Evolutionary conservation across 768 basidiomycete species (phyloP).

Genomic region (Boletus fagicola): DNA sequence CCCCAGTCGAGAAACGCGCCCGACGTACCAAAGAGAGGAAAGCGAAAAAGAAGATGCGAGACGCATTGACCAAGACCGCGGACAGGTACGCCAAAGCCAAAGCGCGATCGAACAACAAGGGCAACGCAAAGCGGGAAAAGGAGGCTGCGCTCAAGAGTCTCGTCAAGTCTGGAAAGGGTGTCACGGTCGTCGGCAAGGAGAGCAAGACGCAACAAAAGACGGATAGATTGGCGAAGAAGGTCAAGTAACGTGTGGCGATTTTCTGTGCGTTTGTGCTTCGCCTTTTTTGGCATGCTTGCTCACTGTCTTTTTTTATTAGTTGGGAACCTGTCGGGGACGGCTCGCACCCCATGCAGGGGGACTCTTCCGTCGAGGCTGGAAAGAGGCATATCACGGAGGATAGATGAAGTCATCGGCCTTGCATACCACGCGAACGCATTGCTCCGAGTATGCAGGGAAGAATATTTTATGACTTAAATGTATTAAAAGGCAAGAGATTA

Average conservation of each 20-base stretch:
- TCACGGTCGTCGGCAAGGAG: slow-evolving; percentile 82
- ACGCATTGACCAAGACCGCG: slow-evolving; percentile 60
- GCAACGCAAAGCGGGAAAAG: slow-evolving; percentile 72
- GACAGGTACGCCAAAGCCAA: slow-evolving; percentile 53
- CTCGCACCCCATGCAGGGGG: background rate
- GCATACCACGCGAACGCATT: background rate
- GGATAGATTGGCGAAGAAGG: slow-evolving; percentile 13
- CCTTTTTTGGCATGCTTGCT: background rate
- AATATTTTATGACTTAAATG: background rate
- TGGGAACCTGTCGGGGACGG: background rate
- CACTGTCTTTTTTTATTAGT: background rate
- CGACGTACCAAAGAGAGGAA: slow-evolving; percentile 69
- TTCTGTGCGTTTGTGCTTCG: slow-evolving; percentile 1
- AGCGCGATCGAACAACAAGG: slow-evolving; percentile 38
- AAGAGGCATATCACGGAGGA: background rate
- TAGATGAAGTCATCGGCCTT: background rate
- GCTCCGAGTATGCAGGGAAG: background rate
- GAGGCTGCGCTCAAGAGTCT: slow-evolving; percentile 77
- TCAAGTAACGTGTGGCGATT: slow-evolving; percentile 20
- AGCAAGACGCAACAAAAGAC: slow-evolving; percentile 36
- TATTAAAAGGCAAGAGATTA: background rate
- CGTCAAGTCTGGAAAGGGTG: slow-evolving; percentile 81
- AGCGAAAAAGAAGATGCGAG: slow-evolving; percentile 63
- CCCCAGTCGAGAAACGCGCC: slow-evolving; percentile 78
- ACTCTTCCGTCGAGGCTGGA: background rate